Base-by-base conservation (phyloP, 2,329 filamentous ascomycete genomes). In the Beauveria medogensis region DNA sequence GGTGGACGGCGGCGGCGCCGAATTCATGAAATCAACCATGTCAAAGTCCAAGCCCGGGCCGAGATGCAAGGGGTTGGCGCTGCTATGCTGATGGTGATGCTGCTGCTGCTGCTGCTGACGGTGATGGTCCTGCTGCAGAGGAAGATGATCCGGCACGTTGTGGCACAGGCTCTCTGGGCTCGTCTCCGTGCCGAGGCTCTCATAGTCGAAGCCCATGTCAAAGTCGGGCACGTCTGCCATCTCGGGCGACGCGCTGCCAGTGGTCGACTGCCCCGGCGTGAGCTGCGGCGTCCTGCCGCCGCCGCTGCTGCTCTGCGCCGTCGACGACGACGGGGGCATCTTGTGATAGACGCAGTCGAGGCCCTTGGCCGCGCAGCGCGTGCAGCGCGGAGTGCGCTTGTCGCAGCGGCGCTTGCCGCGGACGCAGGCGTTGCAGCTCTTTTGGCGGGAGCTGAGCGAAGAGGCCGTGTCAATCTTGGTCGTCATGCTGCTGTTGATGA, bases 401-500 rank as follows among this genome's bases (percentile, higher is more conserved):
- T 80, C 77, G 68, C 78, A 80, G 62, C 77, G 73, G 55, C 77
- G 72, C 68, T 80, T 80, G 67, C 76, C 74, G 58, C 72, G 72
- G 54, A 80, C 77, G 65, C 78, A 80, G 58, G 76, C 73, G 64
- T 79, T 77, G 71, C 77, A 80, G 70, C 75, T 79, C 73, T 78
- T 79, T 65, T 79, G 78, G 62, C 77, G 71, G 81, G 74, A 84
- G 48, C 74, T 72, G 43, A 73, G 70, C 41, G 65, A 24, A 54
- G 57, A 57, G n/a, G 57, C 46, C n/a, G 63, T 37, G 51, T 63
- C 61, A 43, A 62, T 65, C 65, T 70, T 72, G 59, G 68, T 66
- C 57, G 69, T 18, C 47, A 51, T 30, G 47, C 18, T 64, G 41
- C 12, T 34, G 30, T 34, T 34, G 30, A 64, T 63, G 59, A 69